Evolutionary conservation across 306 rosid species (phyloP), one percentile per base, ranked within the genome.

Genomic region (Gleditsia sinensis): DNA sequence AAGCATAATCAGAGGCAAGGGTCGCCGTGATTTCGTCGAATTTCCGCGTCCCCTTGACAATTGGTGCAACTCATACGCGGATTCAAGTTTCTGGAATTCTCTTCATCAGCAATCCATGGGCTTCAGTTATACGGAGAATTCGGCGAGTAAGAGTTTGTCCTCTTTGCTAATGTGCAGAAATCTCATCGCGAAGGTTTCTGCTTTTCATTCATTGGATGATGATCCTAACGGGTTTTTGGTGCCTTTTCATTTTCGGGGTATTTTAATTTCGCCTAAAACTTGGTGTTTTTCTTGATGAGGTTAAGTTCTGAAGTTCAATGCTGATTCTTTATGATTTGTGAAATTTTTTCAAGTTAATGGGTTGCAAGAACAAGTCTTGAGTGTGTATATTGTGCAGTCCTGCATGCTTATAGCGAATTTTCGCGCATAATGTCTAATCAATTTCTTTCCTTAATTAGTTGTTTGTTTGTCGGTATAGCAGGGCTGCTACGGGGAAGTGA

Each of bases 1-100:
- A 67, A 67, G 82, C 77, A 80, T 72, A 78, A 12, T 56, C 67
- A 34, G 23, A 49, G 61, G 46, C 63, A 14, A 17, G 49, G 21
- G 5, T 8, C 14, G 7, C 45, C 49, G 25, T 6, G 40, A 75
- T 24, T 72, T 27, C 65, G 24, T 70, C 50, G 64, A 40, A 23
- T 13, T 75, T 34, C 57, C 3, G 25, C 77, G n/a, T 78, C 34
- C 7, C 2, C 67, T 21, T 45, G 42, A 21, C 2, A 36, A 36
- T 28, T 11, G 48, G 63, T 20, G 50, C 62, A 58, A n/a, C n/a
- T 69, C 45, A 32, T 3, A 9, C 36, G 6, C 70, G 5, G n/a
- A 4, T 48, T 66, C 36, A 43, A 16, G 40, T 14, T 25, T 27
- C 59, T 11, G 21, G 13, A 37, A 51, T 4, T 36, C 21, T 16